Conservation (phyloP, 1,139 yeast species). For the Pichia inconspicua region DNA sequence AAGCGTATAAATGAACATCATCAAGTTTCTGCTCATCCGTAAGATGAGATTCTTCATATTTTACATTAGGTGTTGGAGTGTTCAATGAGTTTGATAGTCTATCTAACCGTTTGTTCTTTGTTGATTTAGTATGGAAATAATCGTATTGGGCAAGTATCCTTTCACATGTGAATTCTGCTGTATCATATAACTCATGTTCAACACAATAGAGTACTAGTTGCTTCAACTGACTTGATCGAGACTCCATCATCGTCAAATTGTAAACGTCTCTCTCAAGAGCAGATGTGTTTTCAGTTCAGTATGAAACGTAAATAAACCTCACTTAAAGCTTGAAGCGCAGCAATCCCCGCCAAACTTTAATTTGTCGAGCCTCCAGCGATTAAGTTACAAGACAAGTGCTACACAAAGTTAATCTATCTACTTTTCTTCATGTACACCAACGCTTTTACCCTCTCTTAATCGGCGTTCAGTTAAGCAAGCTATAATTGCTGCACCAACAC, state of each 20-base stretch:
- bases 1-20: conserved; percentile 55
- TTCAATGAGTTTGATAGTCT: neutral
- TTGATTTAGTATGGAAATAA: conserved; percentile 4
- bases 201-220: conserved; percentile 47
- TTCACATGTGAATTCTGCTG: conserved; percentile 80
- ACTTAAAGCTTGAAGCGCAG: neutral
- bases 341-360: neutral
- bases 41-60: neutral
- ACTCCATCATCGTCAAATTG: conserved; percentile 16
- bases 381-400: too few relatives aligned
- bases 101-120: neutral
- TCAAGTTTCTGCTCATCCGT: conserved; percentile 29
- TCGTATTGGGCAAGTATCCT: conserved; percentile 45
- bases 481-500: conserved; percentile 96
- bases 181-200: conserved; percentile 58
- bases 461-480: conserved; percentile 89
- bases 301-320: neutral
- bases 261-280: too few relatives aligned
- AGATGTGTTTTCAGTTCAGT: neutral
- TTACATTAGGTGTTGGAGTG: neutral
- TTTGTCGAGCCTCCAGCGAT: neutral
- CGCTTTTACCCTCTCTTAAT: conserved; percentile 60
- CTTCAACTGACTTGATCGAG: conserved; percentile 21
- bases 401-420: neutral
- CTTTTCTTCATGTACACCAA: conserved; percentile 39